Base-by-base conservation (phyloP, 352 stramenopile genomes). In the Pilasporangium apinafurcum region DNA sequence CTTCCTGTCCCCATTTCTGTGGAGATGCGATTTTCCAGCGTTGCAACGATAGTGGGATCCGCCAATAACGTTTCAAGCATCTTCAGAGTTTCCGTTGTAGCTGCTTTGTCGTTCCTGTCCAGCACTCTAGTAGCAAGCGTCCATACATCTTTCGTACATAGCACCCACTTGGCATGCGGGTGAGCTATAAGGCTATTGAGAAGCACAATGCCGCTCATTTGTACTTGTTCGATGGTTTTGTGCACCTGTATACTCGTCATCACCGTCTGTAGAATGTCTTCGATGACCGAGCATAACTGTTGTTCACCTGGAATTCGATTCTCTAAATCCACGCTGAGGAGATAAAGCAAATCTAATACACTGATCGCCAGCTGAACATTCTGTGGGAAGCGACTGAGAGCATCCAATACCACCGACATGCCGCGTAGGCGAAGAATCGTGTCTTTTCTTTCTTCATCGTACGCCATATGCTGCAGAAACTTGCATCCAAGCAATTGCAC, bases 401-500 rank as follows among this genome's bases (percentile, higher is more conserved):
- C 68, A 0, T 43, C 44, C 1, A 83, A 56, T 0, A 80, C 40
- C 1, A 51, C 43, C 4, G 51, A 29, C 1, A 91, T 32, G 0
- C 70, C 68, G 1, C 58, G 33, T 9, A 53, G 29, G 3, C 55
- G 36, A n/a, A 56, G 24, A n/a, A 88, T 69, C 2, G 48, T 46
- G 10, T 69, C 47, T 44, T 78, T 88, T 21, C 60, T 58, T 8
- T 63, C 48, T 12, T 86, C 65, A 33, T 88, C 78, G 21, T 80
- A 69, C 6, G 58, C 56, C 65, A 91, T 82, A 27, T 71, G 62
- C 51, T 83, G 75, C 2, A 91, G 53, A 24, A 91, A 83, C 35
- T 81, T 78, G 48, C 70, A 86, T 5, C 68, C 65, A 37, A 53
- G 62, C 1, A 77, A 32, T 36, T 86, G 73, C 5, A 86, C 53